Evolutionary conservation across 768 basidiomycete genomes (phyloP), one percentile per base, ranked within the genome.

Genomic region (Suillus discolor): DNA sequence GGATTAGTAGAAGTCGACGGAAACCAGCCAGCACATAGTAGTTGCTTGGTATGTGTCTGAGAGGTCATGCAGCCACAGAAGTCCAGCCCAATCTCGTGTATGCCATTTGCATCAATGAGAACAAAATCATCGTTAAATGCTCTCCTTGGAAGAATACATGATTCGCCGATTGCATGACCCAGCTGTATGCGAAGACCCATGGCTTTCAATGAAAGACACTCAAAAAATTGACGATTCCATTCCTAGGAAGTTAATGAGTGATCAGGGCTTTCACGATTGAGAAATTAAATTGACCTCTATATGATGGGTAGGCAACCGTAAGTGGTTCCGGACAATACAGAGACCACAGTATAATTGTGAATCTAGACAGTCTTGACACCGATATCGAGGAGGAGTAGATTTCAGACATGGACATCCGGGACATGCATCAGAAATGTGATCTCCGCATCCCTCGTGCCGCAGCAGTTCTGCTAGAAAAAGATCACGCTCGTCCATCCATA

Each of bases 1-100:
- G 80, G 80, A 11, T 72, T 65, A 1, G 38, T 25, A 1, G 62
- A 44, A 0, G 78, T 80, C 0, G 78, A 74, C 0, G 80, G 80
- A 49, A 68, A 83, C 31, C 72, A 66, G 0, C 71, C 64, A 0
- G 65, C 36, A 34, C 75, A 73, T 0, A 83, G 71, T 0, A 83
- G 73, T 54, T 83, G 80, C 20, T 66, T 36, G 15, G 69, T 18
- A 71, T 72, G 44, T 63, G 71, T 28, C 20, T 67, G 47, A 67
- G 74, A 63, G 3, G 18, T 55, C 25, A 68, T 64, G 42, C 79
- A 80, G 0, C 68, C 71, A 65, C 79, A 80, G 54, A 70, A 78
- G 44, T 76, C 73, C 0, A 79, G 34, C 0, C 42, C 62, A 15
- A 79, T 72, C 2, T 64, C 61, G 42, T 79, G 77, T 23, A 79